A percentile compares a stretch with the other conserved stretches of the same genome.
These are phyloP conservation scores for Teratosphaeria pseudoeucalypti DNA, from an alignment of 2,329 filamentous ascomycete genomes.

Conservation along the genomic window DNA sequence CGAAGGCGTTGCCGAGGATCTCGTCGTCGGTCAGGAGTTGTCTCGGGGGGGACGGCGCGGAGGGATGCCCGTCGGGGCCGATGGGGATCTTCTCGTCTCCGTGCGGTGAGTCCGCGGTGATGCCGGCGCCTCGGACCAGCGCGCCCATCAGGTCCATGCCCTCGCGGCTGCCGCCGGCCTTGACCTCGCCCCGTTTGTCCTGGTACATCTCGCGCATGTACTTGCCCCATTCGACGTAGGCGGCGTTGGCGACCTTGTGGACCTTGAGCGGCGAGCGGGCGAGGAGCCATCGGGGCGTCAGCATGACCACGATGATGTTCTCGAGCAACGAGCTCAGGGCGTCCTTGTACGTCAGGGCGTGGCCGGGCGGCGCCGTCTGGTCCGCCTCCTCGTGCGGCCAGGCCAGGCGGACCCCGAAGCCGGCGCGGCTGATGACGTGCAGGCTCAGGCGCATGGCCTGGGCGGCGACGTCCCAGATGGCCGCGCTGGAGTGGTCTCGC, in stretches of 20 bases:
- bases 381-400: slow-evolving; percentile 48
- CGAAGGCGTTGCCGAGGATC: slow-evolving; percentile 60
- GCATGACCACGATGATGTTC: slow-evolving; percentile 51
- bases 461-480: slow-evolving; percentile 47
- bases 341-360: slow-evolving; percentile 55
- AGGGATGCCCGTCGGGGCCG: slow-evolving; percentile 36
- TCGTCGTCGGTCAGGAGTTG: slow-evolving; percentile 49
- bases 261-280: slow-evolving; percentile 41
- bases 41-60: slow-evolving; percentile 30
- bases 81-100: slow-evolving; percentile 29
- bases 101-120: slow-evolving; percentile 26
- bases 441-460: slow-evolving; percentile 57
- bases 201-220: slow-evolving; percentile 62
- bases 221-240: slow-evolving; percentile 52
- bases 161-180: slow-evolving; percentile 26
- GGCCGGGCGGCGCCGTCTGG: slow-evolving; percentile 34
- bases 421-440: slow-evolving; percentile 56
- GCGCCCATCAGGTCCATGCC: slow-evolving; percentile 48
- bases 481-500: slow-evolving; percentile 31
- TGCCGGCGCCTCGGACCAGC: slow-evolving; percentile 38
- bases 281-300: slow-evolving; percentile 50
- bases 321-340: slow-evolving; percentile 53
- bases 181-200: slow-evolving; percentile 45
- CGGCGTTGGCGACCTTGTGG: slow-evolving; percentile 43
- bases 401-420: slow-evolving; percentile 52